Percentiles rank a stretch among this genome's conserved stretches.
Evolutionary conservation across 306 rosid genomes (phyloP).

Genomic region (Bauhinia variegata): DNA sequence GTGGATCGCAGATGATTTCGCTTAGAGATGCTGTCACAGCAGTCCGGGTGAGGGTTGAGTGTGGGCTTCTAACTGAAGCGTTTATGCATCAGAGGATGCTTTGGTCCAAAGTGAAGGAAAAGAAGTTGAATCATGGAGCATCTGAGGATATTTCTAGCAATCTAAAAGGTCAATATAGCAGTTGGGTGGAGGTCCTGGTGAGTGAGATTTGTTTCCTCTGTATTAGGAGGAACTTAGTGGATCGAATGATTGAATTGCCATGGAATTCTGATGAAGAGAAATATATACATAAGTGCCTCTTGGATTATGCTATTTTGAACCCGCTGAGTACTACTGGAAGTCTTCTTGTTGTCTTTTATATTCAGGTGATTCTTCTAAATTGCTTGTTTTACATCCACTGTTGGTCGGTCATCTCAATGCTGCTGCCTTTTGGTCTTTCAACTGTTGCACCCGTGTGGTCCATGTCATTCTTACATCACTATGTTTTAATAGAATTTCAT

Average conservation of each 20-base stretch:
- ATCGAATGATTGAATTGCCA: conserved; percentile 88
- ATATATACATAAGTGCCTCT: conserved; percentile 75
- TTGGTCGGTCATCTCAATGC: conserved; percentile 14
- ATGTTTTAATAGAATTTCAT: background rate
- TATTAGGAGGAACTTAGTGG: conserved; percentile 87
- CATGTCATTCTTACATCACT: no score
- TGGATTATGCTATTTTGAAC: conserved; percentile 74
- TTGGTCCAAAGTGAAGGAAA: conserved; percentile 68
- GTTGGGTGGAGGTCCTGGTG: conserved; percentile 82
- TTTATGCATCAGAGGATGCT: conserved; percentile 89
- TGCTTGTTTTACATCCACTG: conserved; percentile 20
- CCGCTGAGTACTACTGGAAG: conserved; percentile 76
- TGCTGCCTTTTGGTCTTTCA: conserved; percentile 16
- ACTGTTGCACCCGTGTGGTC: conserved; percentile 14
- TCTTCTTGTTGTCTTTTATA: conserved; percentile 87
- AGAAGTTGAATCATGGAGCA: conserved; percentile 51
- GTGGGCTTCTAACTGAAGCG: conserved; percentile 95
- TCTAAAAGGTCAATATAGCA: conserved; percentile 43
- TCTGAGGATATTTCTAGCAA: conserved; percentile 47
- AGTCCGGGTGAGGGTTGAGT: conserved; percentile 94
- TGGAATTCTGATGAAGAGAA: conserved; percentile 96
- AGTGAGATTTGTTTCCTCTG: conserved; percentile 93
- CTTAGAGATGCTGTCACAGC: conserved; percentile 91
- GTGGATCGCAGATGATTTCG: conserved; percentile 60
- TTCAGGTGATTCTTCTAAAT: conserved; percentile 66